Conservation (phyloP, 805 yeast genomes). For the Myxozyma geophila region DNA sequence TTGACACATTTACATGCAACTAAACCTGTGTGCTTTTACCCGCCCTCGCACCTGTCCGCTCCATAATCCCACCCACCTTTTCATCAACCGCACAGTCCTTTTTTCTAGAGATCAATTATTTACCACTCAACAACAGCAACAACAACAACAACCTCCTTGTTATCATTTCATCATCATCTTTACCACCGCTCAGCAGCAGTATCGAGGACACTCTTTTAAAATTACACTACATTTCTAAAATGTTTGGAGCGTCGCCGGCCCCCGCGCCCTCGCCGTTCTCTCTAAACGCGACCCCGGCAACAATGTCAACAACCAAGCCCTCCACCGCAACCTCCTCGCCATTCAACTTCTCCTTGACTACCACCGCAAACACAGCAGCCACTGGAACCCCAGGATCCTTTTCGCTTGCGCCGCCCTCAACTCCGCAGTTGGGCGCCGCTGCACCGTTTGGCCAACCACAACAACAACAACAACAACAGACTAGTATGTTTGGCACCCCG, state of each 20-base stretch:
- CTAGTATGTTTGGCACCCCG: neutral
- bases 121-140: too few relatives aligned
- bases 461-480: neutral
- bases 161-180: too few relatives aligned
- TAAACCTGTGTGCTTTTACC: too few relatives aligned
- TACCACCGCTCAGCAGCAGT: too few relatives aligned
- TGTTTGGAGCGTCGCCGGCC: conserved; percentile 6
- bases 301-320: neutral
- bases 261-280: conserved; percentile 3
- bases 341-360: neutral
- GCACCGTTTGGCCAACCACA: neutral
- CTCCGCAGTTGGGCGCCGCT: conserved; percentile 8
- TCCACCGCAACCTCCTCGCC: neutral
- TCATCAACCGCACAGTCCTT: too few relatives aligned
- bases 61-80: too few relatives aligned
- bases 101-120: too few relatives aligned
- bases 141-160: too few relatives aligned
- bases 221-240: neutral
- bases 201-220: too few relatives aligned
- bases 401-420: neutral
- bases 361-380: neutral
- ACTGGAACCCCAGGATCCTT: neutral
- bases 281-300: neutral
- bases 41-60: too few relatives aligned
- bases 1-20: too few relatives aligned